Percentiles rank a stretch among this genome's conserved stretches.
phyloP scores from a whole-genome alignment of 2,329 filamentous ascomycete genomes.

The Raffaelea deltoideospora region DNA sequence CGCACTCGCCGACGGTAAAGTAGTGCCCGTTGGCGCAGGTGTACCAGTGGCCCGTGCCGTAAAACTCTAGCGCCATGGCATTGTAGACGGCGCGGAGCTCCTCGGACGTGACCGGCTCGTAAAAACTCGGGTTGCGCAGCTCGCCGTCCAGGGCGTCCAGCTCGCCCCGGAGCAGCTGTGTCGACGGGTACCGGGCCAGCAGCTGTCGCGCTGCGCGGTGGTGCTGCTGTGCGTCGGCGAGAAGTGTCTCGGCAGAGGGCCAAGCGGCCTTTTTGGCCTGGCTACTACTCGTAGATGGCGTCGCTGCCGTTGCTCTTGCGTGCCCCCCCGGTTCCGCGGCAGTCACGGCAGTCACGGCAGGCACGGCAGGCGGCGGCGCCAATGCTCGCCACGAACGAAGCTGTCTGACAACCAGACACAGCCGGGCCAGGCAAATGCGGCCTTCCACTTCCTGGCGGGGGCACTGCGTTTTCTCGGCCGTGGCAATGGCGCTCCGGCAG shows the following conservation, averaged over 20 bases:
- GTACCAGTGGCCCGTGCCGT: constrained; percentile 47
- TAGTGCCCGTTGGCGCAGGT: constrained; percentile 39
- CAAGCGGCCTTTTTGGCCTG: no score
- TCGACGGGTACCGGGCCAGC: constrained; percentile 12
- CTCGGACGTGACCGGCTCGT: constrained; percentile 28
- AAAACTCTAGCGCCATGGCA: constrained; percentile 36
- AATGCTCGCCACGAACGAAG: background rate
- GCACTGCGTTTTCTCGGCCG: constrained; percentile 19
- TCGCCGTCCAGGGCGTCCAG: background rate
- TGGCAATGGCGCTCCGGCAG: constrained; percentile 23
- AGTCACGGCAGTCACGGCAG: no score
- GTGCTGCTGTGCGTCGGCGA: no score
- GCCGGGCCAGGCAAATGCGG: constrained; percentile 31
- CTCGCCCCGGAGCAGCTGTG: constrained; percentile 9
- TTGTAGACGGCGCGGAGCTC: constrained; percentile 34
- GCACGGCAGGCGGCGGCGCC: no score
- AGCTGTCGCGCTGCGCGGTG: constrained; percentile 11
- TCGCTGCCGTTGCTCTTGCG: no score
- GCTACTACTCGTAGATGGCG: no score
- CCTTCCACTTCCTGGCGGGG: constrained; percentile 32
- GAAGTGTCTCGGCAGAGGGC: no score
- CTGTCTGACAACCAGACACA: constrained; percentile 14
- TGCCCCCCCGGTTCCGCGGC: no score
- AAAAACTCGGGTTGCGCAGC: constrained; percentile 10
- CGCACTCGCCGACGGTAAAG: constrained; percentile 52